Evolutionary conservation across 495 filamentous ascomycete species (phyloP), one percentile per base, ranked within the genome.

Genomic region (Margaritispora aquatica): DNA sequence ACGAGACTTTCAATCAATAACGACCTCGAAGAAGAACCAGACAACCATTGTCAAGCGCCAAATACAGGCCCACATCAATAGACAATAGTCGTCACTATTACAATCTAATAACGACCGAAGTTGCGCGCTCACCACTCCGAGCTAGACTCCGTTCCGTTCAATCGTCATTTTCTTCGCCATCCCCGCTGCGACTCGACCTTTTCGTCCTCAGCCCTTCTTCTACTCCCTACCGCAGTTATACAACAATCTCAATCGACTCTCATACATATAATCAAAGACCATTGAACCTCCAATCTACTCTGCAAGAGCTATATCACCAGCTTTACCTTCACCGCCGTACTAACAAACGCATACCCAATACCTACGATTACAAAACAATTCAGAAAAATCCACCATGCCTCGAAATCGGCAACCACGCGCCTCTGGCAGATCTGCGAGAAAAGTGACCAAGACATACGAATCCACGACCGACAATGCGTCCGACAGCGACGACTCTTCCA

Each of bases 21-120:
- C 76, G 73, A 79, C 76, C 81, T 87, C 86, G 88, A 93, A 88
- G 84, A 88, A 88, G 86, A 84, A 83, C 64, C 77, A 63, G 64
- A 80, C 77, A 79, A 80, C 78, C 75, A 80, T 63, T 74, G 74
- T 68, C 69, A 60, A 62, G 60, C 66, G 73, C 73, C 66, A 49
- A 26, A 58, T 19, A n/a, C 38, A 26, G 52, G 56, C 62, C n/a
- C n/a, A n/a, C n/a, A n/a, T n/a, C n/a, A n/a, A n/a, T n/a, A 26
- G 52, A 26, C 60, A 55, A 55, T 61, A 26, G 26, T 69, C 73
- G 62, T 57, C 56, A 60, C 44, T 21, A 64, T 54, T 50, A 64
- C 47, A 63, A 57, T 68, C 73, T 69, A 69, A 49, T 49, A 15
- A 44, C 52, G 62, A 64, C 61, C 60, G 63, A 68, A n/a, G 66